These are phyloP conservation scores for Botrytis galanthina DNA, from an alignment of 2,329 filamentous ascomycete genomes.

Conservation along the genomic window DNA sequence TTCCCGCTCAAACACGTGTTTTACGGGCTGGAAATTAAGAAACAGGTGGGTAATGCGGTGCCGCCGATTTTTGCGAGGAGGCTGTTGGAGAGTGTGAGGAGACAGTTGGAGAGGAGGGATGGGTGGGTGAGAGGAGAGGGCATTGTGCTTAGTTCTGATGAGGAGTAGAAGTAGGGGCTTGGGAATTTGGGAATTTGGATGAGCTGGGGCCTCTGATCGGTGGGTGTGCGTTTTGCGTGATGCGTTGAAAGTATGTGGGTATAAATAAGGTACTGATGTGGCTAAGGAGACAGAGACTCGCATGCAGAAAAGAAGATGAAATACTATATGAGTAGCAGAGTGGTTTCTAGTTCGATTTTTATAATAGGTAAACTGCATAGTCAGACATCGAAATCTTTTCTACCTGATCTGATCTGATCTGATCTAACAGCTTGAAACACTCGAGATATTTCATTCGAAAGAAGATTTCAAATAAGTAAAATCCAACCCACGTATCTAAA, in stretches of 20 bases:
- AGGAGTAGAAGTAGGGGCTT: conserved; percentile 1
- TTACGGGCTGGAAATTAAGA: conserved; percentile 44
- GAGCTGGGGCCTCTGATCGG: background rate
- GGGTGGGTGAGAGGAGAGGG: background rate
- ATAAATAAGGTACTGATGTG: too few species aligned
- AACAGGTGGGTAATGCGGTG: conserved; percentile 77
- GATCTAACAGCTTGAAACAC: background rate
- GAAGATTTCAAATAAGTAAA: too few species aligned
- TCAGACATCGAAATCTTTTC: background rate
- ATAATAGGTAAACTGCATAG: background rate
- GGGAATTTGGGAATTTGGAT: background rate
- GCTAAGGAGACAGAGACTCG: background rate
- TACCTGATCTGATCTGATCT: background rate
- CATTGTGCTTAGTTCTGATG: background rate
- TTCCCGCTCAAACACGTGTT: conserved; percentile 65
- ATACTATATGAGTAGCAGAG: background rate
- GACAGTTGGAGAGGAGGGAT: conserved; percentile 24
- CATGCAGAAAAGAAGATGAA: background rate
- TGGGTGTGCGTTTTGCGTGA: background rate
- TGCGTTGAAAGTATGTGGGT: background rate
- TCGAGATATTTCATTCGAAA: too few species aligned
- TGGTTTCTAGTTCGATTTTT: background rate
- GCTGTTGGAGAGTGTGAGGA: conserved; percentile 23
- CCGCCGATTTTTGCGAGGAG: conserved; percentile 55
- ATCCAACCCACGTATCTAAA: too few species aligned